phyloP scores from a whole-genome alignment of 768 basidiomycete genomes.

The Cystofilobasidium macerans region DNA sequence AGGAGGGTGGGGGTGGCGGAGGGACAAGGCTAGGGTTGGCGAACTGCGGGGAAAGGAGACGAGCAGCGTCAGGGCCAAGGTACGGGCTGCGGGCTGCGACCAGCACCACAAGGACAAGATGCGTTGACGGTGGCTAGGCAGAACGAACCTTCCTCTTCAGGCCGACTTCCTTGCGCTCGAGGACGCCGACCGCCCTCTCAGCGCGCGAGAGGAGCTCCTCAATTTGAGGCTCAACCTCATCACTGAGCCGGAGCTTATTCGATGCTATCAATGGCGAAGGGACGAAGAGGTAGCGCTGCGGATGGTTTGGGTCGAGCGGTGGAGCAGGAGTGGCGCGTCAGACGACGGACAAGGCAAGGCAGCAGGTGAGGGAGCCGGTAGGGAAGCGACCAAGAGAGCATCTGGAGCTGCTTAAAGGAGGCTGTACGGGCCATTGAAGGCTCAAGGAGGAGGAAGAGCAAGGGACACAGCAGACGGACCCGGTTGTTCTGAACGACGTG shows the following conservation, averaged over 20 bases:
- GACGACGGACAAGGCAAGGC: too few relatives aligned
- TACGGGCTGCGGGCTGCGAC: neutral
- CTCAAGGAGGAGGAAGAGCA: neutral
- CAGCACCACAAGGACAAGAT: too few relatives aligned
- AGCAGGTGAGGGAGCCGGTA: too few relatives aligned
- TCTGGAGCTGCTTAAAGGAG: too few relatives aligned
- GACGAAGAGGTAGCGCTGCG: conserved; percentile 63
- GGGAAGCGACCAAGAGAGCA: too few relatives aligned
- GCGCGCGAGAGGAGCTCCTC: conserved; percentile 61
- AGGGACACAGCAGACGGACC: conserved; percentile 34
- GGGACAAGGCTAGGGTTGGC: neutral
- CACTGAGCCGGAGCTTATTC: conserved; percentile 64
- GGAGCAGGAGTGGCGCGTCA: neutral
- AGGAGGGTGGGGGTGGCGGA: neutral
- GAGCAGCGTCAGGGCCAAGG: neutral
- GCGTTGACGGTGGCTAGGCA: too few relatives aligned
- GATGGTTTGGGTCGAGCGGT: conserved; percentile 7
- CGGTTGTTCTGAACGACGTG: conserved; percentile 57
- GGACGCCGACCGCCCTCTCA: conserved; percentile 53
- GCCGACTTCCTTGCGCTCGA: conserved; percentile 53
- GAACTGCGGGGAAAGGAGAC: neutral
- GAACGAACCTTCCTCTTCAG: conserved; percentile 56
- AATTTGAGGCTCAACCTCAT: conserved; percentile 72
- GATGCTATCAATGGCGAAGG: conserved; percentile 59
- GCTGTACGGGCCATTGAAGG: neutral